Evolutionary conservation across 2,329 filamentous ascomycete species (phyloP), one percentile per base, ranked within the genome.

Genomic region (Sclerotinia minor): DNA sequence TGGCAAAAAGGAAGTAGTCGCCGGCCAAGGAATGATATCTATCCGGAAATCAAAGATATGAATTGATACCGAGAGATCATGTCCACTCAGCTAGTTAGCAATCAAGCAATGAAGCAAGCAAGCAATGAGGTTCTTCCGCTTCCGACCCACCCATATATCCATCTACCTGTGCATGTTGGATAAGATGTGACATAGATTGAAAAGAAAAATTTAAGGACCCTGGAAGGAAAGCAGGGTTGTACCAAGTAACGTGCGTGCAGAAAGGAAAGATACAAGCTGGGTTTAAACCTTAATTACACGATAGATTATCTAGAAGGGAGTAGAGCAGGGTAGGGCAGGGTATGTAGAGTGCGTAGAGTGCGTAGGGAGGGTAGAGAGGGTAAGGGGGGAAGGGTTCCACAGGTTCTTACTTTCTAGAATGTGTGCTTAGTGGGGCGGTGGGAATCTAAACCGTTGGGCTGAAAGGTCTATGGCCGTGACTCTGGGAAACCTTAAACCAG

Each of bases 201-300:
- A 49, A 60, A 49, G 19, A 35, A 24, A 61, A 49, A 44, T 19
- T 35, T 49, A 24, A 49, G 44, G 26, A 61, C 9, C 58, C 58
- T 49, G 49, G 58, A 49, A 60, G 44, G 15, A 32, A 21, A 24
- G 26, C 58, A 49, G 26, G 44, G 58, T 35, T 41, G 7, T 35
- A 19, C 26, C 9, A 47, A 49, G 26, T 11, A 60, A 49, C 6
- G 44, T 49, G 58, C 44, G 49, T 19, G 26, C 29, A 49, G 35
- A 17, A 15, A n/a, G 52, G 29, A 54, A 54, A 54, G 52, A 54
- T 35, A 47, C 58, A 49, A 60, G 44, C n/a, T 60, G 21, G 29
- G 29, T 61, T 38, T 24, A 50, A 61, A 61, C 59, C 59, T 61
- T 61, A 50, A 61, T 38, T 61, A 61, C 26, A 61, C 19, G 26